phyloP scores from a whole-genome alignment of 306 rosid species.

The Sphenostylis stenocarpa region DNA sequence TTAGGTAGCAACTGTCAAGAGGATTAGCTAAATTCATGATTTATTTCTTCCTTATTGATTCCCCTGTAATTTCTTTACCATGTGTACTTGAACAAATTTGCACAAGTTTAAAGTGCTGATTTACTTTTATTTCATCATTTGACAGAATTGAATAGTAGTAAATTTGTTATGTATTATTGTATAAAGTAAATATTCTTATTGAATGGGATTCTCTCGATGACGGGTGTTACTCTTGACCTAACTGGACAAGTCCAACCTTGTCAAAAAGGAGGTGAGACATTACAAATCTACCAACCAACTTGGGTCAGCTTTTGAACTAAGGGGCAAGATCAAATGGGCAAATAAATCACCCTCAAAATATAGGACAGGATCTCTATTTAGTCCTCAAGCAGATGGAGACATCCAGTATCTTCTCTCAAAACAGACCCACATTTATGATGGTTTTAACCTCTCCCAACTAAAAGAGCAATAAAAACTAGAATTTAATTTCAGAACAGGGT shows the following conservation, averaged over 20 bases:
- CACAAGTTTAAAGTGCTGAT: too few species aligned
- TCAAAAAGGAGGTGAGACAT: not conserved
- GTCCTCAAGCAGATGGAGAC: not conserved
- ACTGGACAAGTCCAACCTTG: not conserved
- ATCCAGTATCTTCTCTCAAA: not conserved
- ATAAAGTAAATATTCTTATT: too few species aligned
- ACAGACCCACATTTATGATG: not conserved
- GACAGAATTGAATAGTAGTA: too few species aligned
- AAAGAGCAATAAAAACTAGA: not conserved
- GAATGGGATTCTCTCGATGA: too few species aligned
- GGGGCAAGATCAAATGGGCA: not conserved
- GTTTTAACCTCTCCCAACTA: not conserved
- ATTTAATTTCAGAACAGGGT: not conserved
- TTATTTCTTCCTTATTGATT: too few species aligned
- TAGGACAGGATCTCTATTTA: not conserved
- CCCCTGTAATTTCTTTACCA: too few species aligned
- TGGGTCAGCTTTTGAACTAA: not conserved
- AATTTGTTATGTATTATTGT: too few species aligned
- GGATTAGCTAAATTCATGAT: too few species aligned
- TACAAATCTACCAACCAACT: not conserved
- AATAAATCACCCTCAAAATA: not conserved
- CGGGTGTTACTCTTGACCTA: not conserved
- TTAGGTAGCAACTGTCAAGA: not conserved
- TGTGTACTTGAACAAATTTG: too few species aligned
- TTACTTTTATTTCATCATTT: too few species aligned